Conservation (phyloP, 257 asterid genomes). For the Leptodermis oblonga region DNA sequence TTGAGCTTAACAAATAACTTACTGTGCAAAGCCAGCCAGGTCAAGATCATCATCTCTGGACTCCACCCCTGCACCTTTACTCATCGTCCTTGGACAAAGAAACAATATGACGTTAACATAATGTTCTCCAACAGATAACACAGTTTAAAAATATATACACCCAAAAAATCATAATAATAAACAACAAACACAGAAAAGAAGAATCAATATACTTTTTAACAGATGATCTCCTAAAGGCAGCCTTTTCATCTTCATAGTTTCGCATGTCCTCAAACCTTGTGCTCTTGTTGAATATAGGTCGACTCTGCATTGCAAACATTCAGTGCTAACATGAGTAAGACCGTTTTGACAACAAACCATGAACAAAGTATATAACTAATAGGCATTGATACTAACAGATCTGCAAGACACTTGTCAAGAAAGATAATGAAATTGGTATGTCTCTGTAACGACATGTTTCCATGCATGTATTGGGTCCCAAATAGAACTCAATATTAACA, state of each 20-base stretch:
- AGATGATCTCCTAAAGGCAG: conserved; percentile 57
- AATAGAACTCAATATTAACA: background rate
- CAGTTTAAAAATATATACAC: background rate
- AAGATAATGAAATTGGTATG: background rate
- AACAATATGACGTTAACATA: conserved; percentile 18
- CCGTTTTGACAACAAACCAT: background rate
- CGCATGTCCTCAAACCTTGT: conserved; percentile 98
- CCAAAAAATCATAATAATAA: too few relatives aligned
- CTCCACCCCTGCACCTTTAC: conserved; percentile 58
- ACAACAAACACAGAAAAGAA: background rate
- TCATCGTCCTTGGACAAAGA: conserved; percentile 44
- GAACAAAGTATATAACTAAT: background rate
- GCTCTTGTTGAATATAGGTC: conserved; percentile 92
- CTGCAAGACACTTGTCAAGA: background rate
- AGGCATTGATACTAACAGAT: background rate
- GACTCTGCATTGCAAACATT: conserved; percentile 53
- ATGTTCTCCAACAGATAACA: conserved; percentile 6
- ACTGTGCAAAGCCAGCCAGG: conserved; percentile 51
- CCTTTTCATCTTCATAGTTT: conserved; percentile 68
- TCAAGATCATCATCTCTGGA: conserved; percentile 87
- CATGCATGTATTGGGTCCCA: background rate
- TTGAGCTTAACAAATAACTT: conserved; percentile 14
- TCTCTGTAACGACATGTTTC: background rate
- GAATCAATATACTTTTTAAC: conserved; percentile 42
- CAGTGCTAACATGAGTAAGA: background rate